Conservation (phyloP, 1,284 basidiomycete genomes). For the Fistulina hepatica region DNA sequence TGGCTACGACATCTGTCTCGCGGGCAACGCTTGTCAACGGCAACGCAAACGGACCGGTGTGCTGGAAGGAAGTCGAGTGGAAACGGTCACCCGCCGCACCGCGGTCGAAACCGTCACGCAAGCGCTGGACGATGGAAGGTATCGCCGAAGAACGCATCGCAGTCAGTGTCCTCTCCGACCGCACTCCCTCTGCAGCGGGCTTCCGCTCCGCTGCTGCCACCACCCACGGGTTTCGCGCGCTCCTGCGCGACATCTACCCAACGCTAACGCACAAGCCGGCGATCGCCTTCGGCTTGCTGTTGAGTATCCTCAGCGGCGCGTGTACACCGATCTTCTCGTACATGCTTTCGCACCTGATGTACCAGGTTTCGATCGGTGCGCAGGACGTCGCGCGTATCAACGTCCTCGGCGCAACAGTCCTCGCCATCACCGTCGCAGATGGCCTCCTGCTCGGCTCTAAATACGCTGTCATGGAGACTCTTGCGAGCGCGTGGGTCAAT, state of each 20-base stretch:
- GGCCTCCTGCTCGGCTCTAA: conserved; percentile 66
- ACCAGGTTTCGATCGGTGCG: conserved; percentile 66
- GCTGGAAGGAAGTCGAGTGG: too few relatives aligned
- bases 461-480: conserved; percentile 67
- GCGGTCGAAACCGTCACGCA: background rate
- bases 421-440: conserved; percentile 67
- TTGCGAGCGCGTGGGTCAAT: conserved; percentile 71
- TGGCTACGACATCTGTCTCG: background rate
- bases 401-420: conserved; percentile 51
- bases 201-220: too few relatives aligned
- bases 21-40: background rate
- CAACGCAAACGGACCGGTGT: background rate
- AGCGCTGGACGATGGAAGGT: conserved; percentile 13
- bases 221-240: conserved; percentile 22
- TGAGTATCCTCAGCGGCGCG: conserved; percentile 62
- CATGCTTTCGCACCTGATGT: conserved; percentile 75
- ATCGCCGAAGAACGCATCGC: conserved; percentile 23
- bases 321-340: conserved; percentile 90
- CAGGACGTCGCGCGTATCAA: conserved; percentile 58
- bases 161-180: conserved; percentile 18
- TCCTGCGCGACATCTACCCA: conserved; percentile 55
- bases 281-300: conserved; percentile 55
- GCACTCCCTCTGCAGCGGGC: too few relatives aligned
- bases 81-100: background rate
- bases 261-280: conserved; percentile 68